Evolutionary conservation across 345 rosid species (phyloP).

Genomic region (Murraya paniculata): DNA sequence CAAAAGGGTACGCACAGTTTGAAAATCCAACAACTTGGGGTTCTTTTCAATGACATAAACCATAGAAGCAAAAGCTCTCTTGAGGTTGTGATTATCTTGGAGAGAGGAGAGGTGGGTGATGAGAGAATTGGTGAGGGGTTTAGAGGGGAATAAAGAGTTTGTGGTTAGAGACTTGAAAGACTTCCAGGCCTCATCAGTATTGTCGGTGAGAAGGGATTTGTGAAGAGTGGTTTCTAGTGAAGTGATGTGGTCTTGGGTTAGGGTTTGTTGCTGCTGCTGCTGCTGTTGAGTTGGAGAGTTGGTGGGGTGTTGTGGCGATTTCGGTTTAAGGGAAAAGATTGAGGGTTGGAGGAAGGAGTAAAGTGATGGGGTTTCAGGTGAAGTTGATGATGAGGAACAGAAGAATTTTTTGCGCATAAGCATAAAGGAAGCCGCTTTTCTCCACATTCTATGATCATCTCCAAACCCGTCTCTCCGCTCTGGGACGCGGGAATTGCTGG

Average conservation of each 20-base stretch:
- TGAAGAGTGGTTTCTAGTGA: slow-evolving; percentile 32
- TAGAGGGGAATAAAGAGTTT: slow-evolving; percentile 51
- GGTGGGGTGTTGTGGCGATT: slow-evolving; percentile 15
- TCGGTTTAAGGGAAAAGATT: slow-evolving; percentile 45
- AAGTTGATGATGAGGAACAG: slow-evolving; percentile 37
- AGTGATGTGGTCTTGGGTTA: slow-evolving; percentile 44
- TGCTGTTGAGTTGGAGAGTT: slow-evolving; percentile 8
- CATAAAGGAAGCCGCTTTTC: slow-evolving; percentile 26
- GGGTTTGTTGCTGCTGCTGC: slow-evolving; percentile 33
- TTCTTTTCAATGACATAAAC: slow-evolving; percentile 67
- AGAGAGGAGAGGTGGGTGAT: slow-evolving; percentile 58
- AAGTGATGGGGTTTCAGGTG: slow-evolving; percentile 45
- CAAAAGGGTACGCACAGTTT: slow-evolving; percentile 49
- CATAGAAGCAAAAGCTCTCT: slow-evolving; percentile 87
- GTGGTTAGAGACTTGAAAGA: slow-evolving; percentile 65
- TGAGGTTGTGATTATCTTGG: slow-evolving; percentile 55
- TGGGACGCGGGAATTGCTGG: too few relatives aligned
- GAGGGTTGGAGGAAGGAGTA: slow-evolving; percentile 83
- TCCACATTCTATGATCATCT: slow-evolving; percentile 35
- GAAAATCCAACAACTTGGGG: slow-evolving; percentile 53
- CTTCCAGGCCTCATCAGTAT: slow-evolving; percentile 82
- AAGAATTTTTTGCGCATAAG: slow-evolving; percentile 21
- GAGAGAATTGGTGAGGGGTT: slow-evolving; percentile 65
- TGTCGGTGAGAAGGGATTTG: slow-evolving; percentile 41
- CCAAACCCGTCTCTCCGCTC: not conserved